Evolutionary conservation across 805 yeast species (phyloP), one percentile per base, ranked within the genome.

Genomic region (Kazachstania viticola): DNA sequence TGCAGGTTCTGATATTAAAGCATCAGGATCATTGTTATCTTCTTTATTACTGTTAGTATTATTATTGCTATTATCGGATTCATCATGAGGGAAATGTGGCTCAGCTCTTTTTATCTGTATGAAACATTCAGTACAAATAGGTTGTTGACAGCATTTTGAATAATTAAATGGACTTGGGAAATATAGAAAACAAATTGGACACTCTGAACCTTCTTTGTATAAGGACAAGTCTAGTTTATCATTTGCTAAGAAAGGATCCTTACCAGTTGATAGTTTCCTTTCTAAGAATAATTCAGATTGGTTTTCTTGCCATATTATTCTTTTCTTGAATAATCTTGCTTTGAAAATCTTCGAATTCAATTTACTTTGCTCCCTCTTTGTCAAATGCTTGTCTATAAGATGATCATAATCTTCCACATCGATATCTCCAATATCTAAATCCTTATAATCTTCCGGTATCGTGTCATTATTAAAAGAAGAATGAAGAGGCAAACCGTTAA

Each of bases 51-150:
- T n/a, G n/a, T n/a, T n/a, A n/a, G n/a, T n/a, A n/a, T n/a, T n/a
- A n/a, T n/a, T n/a, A n/a, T n/a, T n/a, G n/a, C n/a, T n/a, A 5
- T 51, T 52, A 23, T 49, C 54, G 2, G 44, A 39, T 30, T 68
- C 73, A 41, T 78, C 88, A 49, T 84, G 93, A 2, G 95, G 95
- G 21, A 85, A 83, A 58, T 88, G 97, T 7, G 36, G 33, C 9
- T 29, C 36, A 5, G 36, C 29, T 32, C 98, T 69, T 54, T 82
- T 84, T 52, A 88, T 85, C 56, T 88, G 96, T 9, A 88, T 96
- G 68, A 88, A 91, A 52, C 98, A 88, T 58, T 88, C 97, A 2
- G 95, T 71, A 58, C 98, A 91, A 14, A 88, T 85, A 2, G 94
- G 87, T 54, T 88, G 97, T 30, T 71, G 70, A 54, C 98, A 88